Base-by-base conservation (phyloP, 2,329 filamentous ascomycete genomes). In the Immersiporthe knoxdaviesiana region DNA sequence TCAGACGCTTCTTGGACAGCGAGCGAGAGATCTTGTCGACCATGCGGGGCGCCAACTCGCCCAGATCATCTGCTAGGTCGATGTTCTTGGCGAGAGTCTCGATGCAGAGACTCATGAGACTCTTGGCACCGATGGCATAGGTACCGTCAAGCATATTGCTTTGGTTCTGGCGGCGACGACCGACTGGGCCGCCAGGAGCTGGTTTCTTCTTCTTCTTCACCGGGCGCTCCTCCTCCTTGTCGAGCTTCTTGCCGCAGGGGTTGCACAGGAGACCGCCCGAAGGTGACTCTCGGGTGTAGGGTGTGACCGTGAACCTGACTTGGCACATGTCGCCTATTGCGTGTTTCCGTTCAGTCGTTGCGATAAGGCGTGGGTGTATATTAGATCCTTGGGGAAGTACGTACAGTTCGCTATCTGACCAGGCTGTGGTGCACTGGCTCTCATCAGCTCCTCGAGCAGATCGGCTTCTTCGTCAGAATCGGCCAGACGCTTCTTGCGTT, bases 221-320 rank as follows among this genome's bases (percentile, higher is more conserved):
- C 27, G 84, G 81, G 70, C 91, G 90, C 68, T 88, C 84, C 32
- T 91, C 88, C 72, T 91, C 88, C 72, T 92, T 90, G 54, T 87
- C 87, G 64, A 92, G 79, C 71, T 92, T 88, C 75, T 91, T 94
- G 30, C 92, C 91, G 76, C 95, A 98, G 30, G 92, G 89, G 3
- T 85, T 85, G 77, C 95, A 98, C 1, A 97, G 83, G n/a, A 98
- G 83, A 21, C 93, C 93, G 4, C 94, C 94, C n/a, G 91, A 85
- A 0, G 92, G 91, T 0, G 92, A 93, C 37, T 90, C 87, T 73
- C 93, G 91, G 72, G 91, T 94, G 81, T 97, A 97, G 0, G 93
- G 87, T 0, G 95, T 97, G 59, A 98, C 94, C 0, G 93, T 97
- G 76, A 98, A 98, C 50, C 94, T 90, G 78, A 96, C 97, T 58